A percentile compares a stretch with the other conserved stretches of the same genome.
phyloP scores from a whole-genome alignment of 2,329 filamentous ascomycete genomes.

The Lachnum nothofagi region DNA sequence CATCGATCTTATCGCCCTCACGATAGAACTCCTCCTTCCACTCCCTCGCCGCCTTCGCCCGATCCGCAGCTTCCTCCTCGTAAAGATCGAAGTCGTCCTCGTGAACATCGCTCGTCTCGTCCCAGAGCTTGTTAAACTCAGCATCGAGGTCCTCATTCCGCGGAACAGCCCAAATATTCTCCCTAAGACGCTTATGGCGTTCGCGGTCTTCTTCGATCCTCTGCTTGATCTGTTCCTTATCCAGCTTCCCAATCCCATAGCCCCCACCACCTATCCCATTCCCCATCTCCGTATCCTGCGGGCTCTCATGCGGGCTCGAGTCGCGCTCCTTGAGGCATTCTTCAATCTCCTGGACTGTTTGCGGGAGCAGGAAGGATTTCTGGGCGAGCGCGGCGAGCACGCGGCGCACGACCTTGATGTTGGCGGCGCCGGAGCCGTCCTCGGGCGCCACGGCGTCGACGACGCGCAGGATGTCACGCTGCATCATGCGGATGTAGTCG shows the following conservation, averaged over 20 bases:
- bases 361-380: conserved; percentile 67
- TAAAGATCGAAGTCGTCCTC: conserved; percentile 79
- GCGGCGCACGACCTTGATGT: conserved; percentile 85
- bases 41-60: conserved; percentile 19
- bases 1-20: too few species aligned
- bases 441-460: conserved; percentile 88
- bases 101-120: conserved; percentile 78
- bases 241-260: conserved; percentile 45
- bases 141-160: conserved; percentile 52
- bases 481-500: conserved; percentile 89
- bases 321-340: conserved; percentile 71
- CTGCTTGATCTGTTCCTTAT: conserved; percentile 89
- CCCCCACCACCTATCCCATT: conserved; percentile 16
- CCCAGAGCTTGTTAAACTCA: conserved; percentile 79
- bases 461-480: conserved; percentile 83
- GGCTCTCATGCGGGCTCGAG: conserved; percentile 24
- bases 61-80: conserved; percentile 59
- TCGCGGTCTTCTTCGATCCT: conserved; percentile 95
- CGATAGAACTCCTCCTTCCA: conserved; percentile 27
- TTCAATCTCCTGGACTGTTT: conserved; percentile 75
- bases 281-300: conserved; percentile 22
- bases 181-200: conserved; percentile 82
- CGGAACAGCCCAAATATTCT: conserved; percentile 88
- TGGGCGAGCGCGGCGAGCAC: conserved; percentile 64
- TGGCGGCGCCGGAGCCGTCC: conserved; percentile 82